These are phyloP conservation scores for Leishmania tropica DNA, from an alignment of 208 protist species.

Conservation along the genomic window DNA sequence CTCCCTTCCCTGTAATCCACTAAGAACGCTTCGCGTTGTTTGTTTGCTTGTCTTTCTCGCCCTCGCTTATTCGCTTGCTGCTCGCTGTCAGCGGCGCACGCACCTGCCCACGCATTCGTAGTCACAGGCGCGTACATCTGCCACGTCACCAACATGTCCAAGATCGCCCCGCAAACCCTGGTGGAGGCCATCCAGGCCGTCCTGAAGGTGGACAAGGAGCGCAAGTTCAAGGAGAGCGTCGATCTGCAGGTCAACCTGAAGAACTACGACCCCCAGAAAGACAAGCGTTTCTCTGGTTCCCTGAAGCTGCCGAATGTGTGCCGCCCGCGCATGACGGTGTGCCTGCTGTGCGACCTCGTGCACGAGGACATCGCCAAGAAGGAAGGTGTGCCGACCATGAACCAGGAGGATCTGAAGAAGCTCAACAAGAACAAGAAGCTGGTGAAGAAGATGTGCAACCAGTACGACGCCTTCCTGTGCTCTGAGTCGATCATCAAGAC, in stretches of 20 bases:
- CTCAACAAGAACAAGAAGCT: slow-evolving; percentile 99
- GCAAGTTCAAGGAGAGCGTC: slow-evolving; percentile 98
- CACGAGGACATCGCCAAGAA: slow-evolving; percentile 97
- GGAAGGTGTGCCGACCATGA: slow-evolving; percentile 93
- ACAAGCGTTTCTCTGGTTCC: slow-evolving; percentile 99
- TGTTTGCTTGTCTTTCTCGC: not conserved
- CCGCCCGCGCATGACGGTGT: slow-evolving; percentile 95
- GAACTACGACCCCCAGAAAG: slow-evolving; percentile 99
- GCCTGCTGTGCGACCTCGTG: slow-evolving; percentile 96
- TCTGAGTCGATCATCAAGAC: slow-evolving; percentile 97
- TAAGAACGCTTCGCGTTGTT: not conserved
- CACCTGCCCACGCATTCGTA: not conserved
- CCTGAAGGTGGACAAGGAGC: slow-evolving; percentile 75
- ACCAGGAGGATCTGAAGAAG: slow-evolving; percentile 98
- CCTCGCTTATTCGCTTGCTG: not conserved
- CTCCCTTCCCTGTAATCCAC: not conserved
- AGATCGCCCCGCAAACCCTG: slow-evolving; percentile 82
- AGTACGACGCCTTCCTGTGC: slow-evolving; percentile 99
- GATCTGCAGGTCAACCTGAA: slow-evolving; percentile 99
- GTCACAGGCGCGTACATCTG: not conserved
- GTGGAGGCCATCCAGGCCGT: slow-evolving; percentile 87
- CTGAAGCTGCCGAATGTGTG: slow-evolving; percentile 95
- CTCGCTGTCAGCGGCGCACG: not conserved
- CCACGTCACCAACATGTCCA: slow-evolving; percentile 66
- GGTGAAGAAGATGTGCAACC: slow-evolving; percentile 99